These are phyloP conservation scores for Cicer cuneatum DNA, from an alignment of 306 rosid species.

Conservation along the genomic window DNA sequence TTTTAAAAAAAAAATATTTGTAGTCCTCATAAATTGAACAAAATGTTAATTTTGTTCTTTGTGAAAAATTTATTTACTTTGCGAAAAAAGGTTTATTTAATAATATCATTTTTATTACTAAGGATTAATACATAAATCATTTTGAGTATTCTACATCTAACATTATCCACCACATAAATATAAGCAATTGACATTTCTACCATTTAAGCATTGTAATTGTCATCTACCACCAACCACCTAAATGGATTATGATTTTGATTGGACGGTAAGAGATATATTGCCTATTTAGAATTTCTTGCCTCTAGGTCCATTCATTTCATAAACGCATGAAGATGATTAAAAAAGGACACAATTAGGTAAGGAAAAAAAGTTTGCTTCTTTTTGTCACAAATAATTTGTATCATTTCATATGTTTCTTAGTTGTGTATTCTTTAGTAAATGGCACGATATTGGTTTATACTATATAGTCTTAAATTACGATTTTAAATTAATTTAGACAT, in stretches of 20 bases:
- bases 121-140: neutral
- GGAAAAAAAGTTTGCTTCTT: conserved; percentile 14
- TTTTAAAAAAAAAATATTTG: neutral
- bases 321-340: conserved; percentile 39
- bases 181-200: conserved; percentile 20
- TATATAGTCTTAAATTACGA: neutral
- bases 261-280: conserved; percentile 45
- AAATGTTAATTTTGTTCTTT: neutral
- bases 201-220: conserved; percentile 36
- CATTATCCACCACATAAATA: conserved; percentile 41
- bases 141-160: conserved; percentile 37
- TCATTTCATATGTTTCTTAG: conserved; percentile 48
- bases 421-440: conserved; percentile 47
- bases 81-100: neutral
- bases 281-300: conserved; percentile 40
- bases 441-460: conserved; percentile 44
- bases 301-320: conserved; percentile 42
- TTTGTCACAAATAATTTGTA: conserved; percentile 56
- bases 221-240: conserved; percentile 45
- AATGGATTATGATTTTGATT: conserved; percentile 51
- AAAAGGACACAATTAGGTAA: conserved; percentile 42
- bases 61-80: neutral
- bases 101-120: neutral
- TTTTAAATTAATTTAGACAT: too few relatives aligned
- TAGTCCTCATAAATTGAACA: neutral